These are phyloP conservation scores for Dendrothele bispora DNA, from an alignment of 768 basidiomycete species.

Conservation along the genomic window DNA sequence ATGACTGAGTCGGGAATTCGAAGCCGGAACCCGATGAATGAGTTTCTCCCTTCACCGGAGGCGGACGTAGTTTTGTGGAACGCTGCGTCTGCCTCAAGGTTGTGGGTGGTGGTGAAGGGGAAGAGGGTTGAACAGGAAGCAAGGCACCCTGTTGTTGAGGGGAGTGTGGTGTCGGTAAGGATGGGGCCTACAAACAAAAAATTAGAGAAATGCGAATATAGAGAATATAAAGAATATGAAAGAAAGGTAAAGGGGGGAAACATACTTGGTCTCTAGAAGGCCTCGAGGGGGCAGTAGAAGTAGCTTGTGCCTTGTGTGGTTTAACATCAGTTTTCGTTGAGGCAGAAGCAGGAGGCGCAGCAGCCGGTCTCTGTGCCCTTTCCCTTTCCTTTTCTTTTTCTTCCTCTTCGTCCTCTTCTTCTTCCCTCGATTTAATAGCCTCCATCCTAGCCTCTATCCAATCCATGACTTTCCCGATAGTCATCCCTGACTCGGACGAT, in stretches of 20 bases:
- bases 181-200: slow-evolving; percentile 11
- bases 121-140: slow-evolving; percentile 27
- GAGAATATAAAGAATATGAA: slow-evolving; percentile 10
- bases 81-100: slow-evolving; percentile 25
- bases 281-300: not conserved
- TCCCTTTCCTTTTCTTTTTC: slow-evolving; percentile 61
- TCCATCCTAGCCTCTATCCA: slow-evolving; percentile 84
- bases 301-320: not conserved
- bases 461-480: slow-evolving; percentile 79
- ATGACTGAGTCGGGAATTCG: slow-evolving; percentile 12
- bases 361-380: slow-evolving; percentile 22
- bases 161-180: slow-evolving; percentile 23
- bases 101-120: slow-evolving; percentile 34
- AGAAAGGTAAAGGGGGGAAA: slow-evolving; percentile 3
- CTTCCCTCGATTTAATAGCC: slow-evolving; percentile 69
- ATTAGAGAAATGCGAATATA: too few relatives aligned
- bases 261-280: slow-evolving; percentile 23
- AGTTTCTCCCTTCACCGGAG: slow-evolving; percentile 17
- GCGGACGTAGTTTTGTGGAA: slow-evolving; percentile 20
- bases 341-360: slow-evolving; percentile 3
- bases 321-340: not conserved
- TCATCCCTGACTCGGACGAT: slow-evolving; percentile 56
- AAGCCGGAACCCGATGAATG: slow-evolving; percentile 10
- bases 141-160: too few relatives aligned
- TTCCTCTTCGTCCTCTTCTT: slow-evolving; percentile 84